Evolutionary conservation across 2,329 filamentous ascomycete species (phyloP).

Genomic region (Colletotrichum sp.): DNA sequence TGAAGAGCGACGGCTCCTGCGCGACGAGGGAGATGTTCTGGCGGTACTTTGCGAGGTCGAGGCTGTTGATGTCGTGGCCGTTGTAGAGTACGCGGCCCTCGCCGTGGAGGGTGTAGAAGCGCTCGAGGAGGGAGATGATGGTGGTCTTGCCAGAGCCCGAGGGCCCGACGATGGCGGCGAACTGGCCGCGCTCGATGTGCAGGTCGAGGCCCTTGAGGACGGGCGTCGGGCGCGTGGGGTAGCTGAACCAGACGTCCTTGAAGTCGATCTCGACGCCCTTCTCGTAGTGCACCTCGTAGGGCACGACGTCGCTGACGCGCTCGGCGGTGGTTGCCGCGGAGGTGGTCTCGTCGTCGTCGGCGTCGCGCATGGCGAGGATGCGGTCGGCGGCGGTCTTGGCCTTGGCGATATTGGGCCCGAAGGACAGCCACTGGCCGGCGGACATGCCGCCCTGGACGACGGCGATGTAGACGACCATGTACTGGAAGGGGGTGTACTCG

Average conservation of each 20-base stretch:
- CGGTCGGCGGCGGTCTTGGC: constrained; percentile 22
- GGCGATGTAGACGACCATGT: constrained; percentile 24
- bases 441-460: constrained; percentile 22
- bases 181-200: constrained; percentile 61
- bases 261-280: constrained; percentile 24
- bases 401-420: constrained; percentile 22
- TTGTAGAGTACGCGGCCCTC: constrained; percentile 24
- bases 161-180: constrained; percentile 72
- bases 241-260: constrained; percentile 22
- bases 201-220: constrained; percentile 22
- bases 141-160: constrained; percentile 43
- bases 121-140: constrained; percentile 31
- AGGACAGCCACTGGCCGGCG: constrained; percentile 22
- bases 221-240: constrained; percentile 8
- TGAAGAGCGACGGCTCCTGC: constrained; percentile 46
- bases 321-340: not conserved
- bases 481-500: constrained; percentile 24
- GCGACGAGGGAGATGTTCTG: constrained; percentile 43
- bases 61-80: constrained; percentile 30
- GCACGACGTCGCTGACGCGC: not conserved
- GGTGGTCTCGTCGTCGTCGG: constrained; percentile 47
- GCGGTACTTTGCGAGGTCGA: constrained; percentile 32
- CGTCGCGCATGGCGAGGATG: constrained; percentile 15
- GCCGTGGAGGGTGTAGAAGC: constrained; percentile 26
- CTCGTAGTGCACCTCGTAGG: constrained; percentile 24